Conservation (phyloP, 31 red algal genomes). For the Porphyra umbilicalis region DNA sequence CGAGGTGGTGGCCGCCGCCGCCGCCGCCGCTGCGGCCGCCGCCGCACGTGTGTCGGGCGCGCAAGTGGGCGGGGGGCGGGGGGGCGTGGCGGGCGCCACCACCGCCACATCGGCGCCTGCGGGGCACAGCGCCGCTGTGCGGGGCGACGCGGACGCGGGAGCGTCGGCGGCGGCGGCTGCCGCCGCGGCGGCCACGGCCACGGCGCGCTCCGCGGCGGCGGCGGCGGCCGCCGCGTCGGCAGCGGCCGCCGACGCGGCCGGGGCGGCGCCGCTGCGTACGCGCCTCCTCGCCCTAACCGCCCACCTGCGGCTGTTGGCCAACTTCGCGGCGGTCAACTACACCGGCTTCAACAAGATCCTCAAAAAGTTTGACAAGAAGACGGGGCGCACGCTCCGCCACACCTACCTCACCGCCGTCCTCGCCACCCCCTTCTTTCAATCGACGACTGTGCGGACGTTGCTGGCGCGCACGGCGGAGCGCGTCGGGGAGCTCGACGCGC, state of each 20-base stretch:
- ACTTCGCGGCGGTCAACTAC: constrained; percentile 87
- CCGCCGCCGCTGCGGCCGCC: constrained; percentile 1
- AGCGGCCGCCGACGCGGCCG: not conserved
- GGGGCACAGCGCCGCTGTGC: too few species aligned
- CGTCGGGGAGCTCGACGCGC: constrained; percentile 33
- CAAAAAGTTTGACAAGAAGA: constrained; percentile 98
- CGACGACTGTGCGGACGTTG: constrained; percentile 53
- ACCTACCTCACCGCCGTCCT: constrained; percentile 76
- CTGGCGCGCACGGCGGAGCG: constrained; percentile 42
- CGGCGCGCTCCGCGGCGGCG: not conserved
- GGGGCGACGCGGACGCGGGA: too few species aligned
- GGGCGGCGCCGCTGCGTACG: constrained; percentile 19
- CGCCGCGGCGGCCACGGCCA: too few species aligned
- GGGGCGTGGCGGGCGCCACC: not conserved
- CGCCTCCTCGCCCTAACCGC: constrained; percentile 66
- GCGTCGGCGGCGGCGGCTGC: too few species aligned
- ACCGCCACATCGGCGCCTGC: not conserved
- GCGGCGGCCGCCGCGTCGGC: not conserved
- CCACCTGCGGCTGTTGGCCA: constrained; percentile 58
- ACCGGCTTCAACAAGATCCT: constrained; percentile 92
- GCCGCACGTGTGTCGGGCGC: too few species aligned
- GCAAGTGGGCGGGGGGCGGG: not conserved
- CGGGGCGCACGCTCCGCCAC: constrained; percentile 51
- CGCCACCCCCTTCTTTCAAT: constrained; percentile 81
- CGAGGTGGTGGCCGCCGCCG: constrained; percentile 27